Conservation (phyloP, 164 flowering plant genomes). For the Nelumbo lutea region DNA sequence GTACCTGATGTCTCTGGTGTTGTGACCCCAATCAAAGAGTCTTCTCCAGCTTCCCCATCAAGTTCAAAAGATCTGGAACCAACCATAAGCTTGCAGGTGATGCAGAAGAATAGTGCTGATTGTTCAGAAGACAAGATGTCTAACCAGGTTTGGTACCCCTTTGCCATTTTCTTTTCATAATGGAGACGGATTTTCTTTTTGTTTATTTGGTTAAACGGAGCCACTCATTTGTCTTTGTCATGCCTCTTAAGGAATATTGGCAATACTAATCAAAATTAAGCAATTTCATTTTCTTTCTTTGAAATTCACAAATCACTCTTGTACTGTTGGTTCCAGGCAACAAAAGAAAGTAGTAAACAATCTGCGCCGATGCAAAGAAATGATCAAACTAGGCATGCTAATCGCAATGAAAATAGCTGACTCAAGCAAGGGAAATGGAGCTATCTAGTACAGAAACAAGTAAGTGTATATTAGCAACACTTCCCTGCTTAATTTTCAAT, state of each 20-base stretch:
- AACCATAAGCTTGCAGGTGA: conserved; percentile 9
- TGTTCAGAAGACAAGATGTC: conserved; percentile 13
- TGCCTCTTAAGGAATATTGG: no score
- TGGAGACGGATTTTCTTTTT: no score
- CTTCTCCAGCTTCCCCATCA: conserved; percentile 28
- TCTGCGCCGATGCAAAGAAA: conserved; percentile 10
- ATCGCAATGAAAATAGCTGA: conserved; percentile 10
- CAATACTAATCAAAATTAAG: not conserved
- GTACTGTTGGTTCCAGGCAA: conserved; percentile 6
- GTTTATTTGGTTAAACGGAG: not conserved
- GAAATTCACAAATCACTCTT: no score
- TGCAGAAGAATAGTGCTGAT: conserved; percentile 4
- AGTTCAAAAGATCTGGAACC: conserved; percentile 16
- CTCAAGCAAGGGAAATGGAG: not conserved
- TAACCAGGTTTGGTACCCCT: conserved; percentile 15
- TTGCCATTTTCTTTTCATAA: no score
- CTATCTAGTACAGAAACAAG: not conserved
- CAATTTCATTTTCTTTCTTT: not conserved
- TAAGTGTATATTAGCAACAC: conserved; percentile 2
- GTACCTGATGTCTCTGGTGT: conserved; percentile 29
- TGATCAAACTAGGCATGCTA: conserved; percentile 12
- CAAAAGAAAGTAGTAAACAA: conserved; percentile 16
- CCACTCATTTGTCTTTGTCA: not conserved
- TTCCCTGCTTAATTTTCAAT: no score
- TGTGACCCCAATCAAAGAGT: conserved; percentile 21